Evolutionary conservation across 805 yeast species (phyloP).

Genomic region (Wickerhamiella alocasiicola): DNA sequence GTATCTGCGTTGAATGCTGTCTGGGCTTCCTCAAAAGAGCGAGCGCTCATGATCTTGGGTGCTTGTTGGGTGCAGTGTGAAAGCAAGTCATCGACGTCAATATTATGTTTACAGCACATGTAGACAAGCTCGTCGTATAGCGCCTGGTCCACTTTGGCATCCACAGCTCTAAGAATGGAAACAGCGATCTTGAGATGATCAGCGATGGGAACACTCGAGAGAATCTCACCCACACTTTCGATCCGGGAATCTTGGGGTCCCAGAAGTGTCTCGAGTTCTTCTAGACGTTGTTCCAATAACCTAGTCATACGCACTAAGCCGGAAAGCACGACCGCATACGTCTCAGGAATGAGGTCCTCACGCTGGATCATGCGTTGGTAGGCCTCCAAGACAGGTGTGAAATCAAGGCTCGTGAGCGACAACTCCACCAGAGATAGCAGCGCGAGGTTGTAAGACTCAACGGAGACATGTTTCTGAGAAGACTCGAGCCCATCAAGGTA

Average conservation of each 20-base stretch:
- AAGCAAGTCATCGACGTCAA: conserved; percentile 5
- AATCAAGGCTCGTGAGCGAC: conserved; percentile 15
- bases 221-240: conserved; percentile 23
- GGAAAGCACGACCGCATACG: conserved; percentile 22
- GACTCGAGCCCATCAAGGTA: conserved; percentile 4
- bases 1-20: not conserved
- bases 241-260: conserved; percentile 17
- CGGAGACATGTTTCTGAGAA: conserved; percentile 12
- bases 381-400: conserved; percentile 21
- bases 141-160: conserved; percentile 7
- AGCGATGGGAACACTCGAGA: conserved; percentile 17
- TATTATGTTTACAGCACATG: conserved; percentile 9
- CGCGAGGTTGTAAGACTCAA: conserved; percentile 21
- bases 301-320: conserved; percentile 20
- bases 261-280: conserved; percentile 11
- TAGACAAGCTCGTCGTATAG: not conserved
- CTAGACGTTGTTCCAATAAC: not conserved
- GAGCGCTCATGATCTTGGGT: not conserved
- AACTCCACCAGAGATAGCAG: conserved; percentile 16
- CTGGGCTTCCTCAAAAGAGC: not conserved
- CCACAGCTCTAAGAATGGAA: conserved; percentile 7
- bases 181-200: conserved; percentile 19
- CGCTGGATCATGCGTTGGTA: conserved; percentile 22
- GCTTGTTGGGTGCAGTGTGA: not conserved
- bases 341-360: conserved; percentile 20